These are phyloP conservation scores for Candida sakaeoensis DNA, from an alignment of 805 yeast species.

Conservation along the genomic window DNA sequence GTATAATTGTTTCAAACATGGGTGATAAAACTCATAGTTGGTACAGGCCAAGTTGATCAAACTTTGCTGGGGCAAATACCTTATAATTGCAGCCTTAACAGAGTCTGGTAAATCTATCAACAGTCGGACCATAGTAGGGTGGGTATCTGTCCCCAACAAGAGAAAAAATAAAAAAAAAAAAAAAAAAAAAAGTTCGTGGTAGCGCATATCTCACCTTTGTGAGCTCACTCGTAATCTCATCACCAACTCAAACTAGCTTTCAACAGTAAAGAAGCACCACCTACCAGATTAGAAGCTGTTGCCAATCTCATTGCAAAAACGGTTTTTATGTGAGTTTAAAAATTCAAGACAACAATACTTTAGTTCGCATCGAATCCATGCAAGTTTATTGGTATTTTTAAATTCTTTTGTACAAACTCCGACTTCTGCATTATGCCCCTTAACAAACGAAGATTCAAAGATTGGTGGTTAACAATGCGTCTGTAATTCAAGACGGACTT, in stretches of 20 bases:
- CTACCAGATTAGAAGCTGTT: too few relatives aligned
- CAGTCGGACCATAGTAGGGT: neutral
- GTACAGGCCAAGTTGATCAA: slow-evolving; percentile 30
- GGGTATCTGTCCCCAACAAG: too few relatives aligned
- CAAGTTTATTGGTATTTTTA: neutral
- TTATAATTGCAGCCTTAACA: slow-evolving; percentile 11
- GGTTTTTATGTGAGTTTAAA: neutral
- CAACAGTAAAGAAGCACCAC: too few relatives aligned
- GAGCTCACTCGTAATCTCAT: too few relatives aligned
- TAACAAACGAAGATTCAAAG: too few relatives aligned
- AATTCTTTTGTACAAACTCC: neutral
- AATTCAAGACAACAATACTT: neutral
- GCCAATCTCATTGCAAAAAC: too few relatives aligned
- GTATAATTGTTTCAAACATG: slow-evolving; percentile 28
- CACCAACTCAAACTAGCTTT: too few relatives aligned
- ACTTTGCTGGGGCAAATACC: slow-evolving; percentile 28
- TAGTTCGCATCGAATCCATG: neutral
- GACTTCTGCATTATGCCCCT: neutral
- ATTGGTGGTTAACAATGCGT: too few relatives aligned
- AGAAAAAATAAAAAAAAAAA: too few relatives aligned
- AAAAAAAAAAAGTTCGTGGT: neutral
- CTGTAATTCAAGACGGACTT: too few relatives aligned
- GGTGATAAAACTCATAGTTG: slow-evolving; percentile 31
- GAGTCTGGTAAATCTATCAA: slow-evolving; percentile 10
- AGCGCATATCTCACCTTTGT: too few relatives aligned